These are phyloP conservation scores for Obba rivulosa DNA, from an alignment of 768 basidiomycete species.

Conservation along the genomic window DNA sequence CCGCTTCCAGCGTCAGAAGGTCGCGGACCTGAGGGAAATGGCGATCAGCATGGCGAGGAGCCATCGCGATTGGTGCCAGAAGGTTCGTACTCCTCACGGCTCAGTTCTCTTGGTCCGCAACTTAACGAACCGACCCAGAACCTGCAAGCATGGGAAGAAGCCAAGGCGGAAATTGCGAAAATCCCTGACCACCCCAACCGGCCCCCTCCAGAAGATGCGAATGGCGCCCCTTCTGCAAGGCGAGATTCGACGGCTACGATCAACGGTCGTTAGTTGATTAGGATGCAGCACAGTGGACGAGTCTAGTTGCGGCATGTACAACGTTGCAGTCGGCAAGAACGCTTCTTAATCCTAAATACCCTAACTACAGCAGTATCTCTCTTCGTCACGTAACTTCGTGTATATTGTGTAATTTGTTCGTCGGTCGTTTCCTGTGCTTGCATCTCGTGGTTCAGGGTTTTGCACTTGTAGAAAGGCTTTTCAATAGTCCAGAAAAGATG, in stretches of 20 bases:
- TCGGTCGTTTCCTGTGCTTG: no score
- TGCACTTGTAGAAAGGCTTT: no score
- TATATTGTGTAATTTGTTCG: no score
- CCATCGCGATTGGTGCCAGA: conserved; percentile 96
- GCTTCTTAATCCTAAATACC: no score
- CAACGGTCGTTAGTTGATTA: conserved; percentile 40
- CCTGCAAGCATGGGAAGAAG: conserved; percentile 95
- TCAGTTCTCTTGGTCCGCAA: neutral
- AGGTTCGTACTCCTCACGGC: conserved; percentile 44
- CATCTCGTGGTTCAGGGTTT: no score
- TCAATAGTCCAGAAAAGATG: no score
- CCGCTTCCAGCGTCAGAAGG: conserved; percentile 97
- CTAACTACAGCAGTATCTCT: no score
- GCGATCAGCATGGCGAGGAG: conserved; percentile 82
- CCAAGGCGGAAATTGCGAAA: conserved; percentile 84
- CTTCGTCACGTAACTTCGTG: no score
- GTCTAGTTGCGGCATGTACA: no score
- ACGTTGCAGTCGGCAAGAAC: no score
- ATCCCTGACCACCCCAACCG: conserved; percentile 90
- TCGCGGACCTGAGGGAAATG: conserved; percentile 94
- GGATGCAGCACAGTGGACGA: neutral
- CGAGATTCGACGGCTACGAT: conserved; percentile 69
- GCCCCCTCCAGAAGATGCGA: conserved; percentile 34
- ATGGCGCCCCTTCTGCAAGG: conserved; percentile 35
- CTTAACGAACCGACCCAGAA: conserved; percentile 52